Conservation (phyloP, 257 asterid genomes). For the Phtheirospermum japonicum region DNA sequence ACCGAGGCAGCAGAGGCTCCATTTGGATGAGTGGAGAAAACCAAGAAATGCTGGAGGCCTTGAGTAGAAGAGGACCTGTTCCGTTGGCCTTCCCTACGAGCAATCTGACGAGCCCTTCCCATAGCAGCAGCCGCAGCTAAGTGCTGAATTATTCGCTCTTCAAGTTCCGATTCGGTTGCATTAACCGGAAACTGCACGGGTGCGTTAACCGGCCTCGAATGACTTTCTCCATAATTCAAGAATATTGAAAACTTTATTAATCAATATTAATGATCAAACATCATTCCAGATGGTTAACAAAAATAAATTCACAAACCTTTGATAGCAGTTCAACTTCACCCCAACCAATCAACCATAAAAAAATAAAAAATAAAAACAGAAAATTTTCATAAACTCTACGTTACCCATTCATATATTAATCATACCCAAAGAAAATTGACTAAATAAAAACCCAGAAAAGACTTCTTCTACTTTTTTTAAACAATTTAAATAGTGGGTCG, state of each 20-base stretch:
- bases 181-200: conserved; percentile 77
- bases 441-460: too few species aligned
- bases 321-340: background rate
- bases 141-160: conserved; percentile 89
- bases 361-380: too few species aligned
- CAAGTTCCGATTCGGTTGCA: conserved; percentile 84
- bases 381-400: too few species aligned
- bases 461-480: too few species aligned
- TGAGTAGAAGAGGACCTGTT: conserved; percentile 68
- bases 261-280: too few species aligned
- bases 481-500: background rate
- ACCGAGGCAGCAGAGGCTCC: conserved; percentile 40
- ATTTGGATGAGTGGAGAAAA: conserved; percentile 64
- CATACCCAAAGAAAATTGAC: too few species aligned
- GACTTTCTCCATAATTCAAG: too few species aligned
- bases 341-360: too few species aligned
- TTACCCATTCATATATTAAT: too few species aligned
- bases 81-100: conserved; percentile 81
- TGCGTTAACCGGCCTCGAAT: too few species aligned
- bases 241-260: too few species aligned
- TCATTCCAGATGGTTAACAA: too few species aligned
- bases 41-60: conserved; percentile 74
- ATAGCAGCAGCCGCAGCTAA: conserved; percentile 92
- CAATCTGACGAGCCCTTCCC: conserved; percentile 89
- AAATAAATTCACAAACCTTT: background rate